Conservation (phyloP, 352 stramenopile species). For the Phytophthora agathidicida region DNA sequence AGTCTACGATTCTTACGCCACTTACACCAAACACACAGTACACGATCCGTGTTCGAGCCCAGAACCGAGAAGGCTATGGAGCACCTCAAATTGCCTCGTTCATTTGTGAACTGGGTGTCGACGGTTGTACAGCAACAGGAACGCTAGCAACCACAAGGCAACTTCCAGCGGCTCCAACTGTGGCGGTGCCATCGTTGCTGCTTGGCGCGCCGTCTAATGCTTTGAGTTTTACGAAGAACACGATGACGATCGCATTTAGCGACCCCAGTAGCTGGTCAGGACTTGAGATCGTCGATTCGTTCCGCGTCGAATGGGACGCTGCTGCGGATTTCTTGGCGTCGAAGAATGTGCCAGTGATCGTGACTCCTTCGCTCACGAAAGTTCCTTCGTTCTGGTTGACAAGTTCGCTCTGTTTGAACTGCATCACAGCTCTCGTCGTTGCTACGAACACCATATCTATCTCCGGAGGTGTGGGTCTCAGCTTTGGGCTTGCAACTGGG, state of each 20-base stretch:
- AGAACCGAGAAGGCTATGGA: constrained; percentile 88
- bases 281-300: constrained; percentile 85
- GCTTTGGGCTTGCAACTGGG: constrained; percentile 19
- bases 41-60: constrained; percentile 78
- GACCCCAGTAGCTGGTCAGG: constrained; percentile 77
- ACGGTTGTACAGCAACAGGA: constrained; percentile 62
- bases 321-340: constrained; percentile 61
- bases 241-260: constrained; percentile 61
- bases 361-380: constrained; percentile 32
- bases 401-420: constrained; percentile 55
- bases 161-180: constrained; percentile 49
- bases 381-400: constrained; percentile 47
- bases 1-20: constrained; percentile 26
- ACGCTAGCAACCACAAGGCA: constrained; percentile 56
- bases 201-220: constrained; percentile 45
- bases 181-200: constrained; percentile 65
- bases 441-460: constrained; percentile 22
- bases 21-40: constrained; percentile 70
- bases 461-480: constrained; percentile 5
- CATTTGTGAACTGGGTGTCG: constrained; percentile 86
- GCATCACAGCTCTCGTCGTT: constrained; percentile 43
- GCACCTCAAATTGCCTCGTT: constrained; percentile 65
- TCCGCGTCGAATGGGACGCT: constrained; percentile 92
- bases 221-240: constrained; percentile 69
- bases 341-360: constrained; percentile 37